These are phyloP conservation scores for Stereum hirsutum DNA, from an alignment of 1,284 basidiomycete species.

Conservation along the genomic window DNA sequence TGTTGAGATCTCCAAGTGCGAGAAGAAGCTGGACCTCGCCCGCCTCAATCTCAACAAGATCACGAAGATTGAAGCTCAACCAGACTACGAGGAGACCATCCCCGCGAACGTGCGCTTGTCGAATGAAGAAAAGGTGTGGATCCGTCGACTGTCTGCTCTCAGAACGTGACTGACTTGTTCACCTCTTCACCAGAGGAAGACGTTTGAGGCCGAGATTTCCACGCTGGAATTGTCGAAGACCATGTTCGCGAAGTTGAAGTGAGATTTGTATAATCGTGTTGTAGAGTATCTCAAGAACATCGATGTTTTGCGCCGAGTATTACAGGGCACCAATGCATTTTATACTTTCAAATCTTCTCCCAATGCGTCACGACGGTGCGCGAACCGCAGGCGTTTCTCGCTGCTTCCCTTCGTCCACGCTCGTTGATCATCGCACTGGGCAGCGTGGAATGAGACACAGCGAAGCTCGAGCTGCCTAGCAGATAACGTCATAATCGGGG, in stretches of 20 bases:
- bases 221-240: conserved; percentile 33
- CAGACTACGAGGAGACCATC: conserved; percentile 74
- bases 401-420: no score
- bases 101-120: conserved; percentile 66
- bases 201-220: conserved; percentile 35
- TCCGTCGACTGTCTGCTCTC: background rate
- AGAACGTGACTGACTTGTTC: background rate
- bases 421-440: no score
- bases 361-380: no score
- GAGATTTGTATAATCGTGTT: no score
- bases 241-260: conserved; percentile 32
- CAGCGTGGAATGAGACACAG: no score
- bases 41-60: conserved; percentile 70
- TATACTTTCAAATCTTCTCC: no score
- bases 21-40: conserved; percentile 78
- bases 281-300: no score
- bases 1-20: conserved; percentile 76
- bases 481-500: no score
- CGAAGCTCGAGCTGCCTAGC: no score
- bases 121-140: conserved; percentile 66
- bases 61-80: conserved; percentile 59
- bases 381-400: no score
- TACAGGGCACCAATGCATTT: no score
- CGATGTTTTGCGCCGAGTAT: no score
- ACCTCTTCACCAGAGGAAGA: conserved; percentile 24